Conservation (phyloP, 306 rosid species). For the Quercus cerris region DNA sequence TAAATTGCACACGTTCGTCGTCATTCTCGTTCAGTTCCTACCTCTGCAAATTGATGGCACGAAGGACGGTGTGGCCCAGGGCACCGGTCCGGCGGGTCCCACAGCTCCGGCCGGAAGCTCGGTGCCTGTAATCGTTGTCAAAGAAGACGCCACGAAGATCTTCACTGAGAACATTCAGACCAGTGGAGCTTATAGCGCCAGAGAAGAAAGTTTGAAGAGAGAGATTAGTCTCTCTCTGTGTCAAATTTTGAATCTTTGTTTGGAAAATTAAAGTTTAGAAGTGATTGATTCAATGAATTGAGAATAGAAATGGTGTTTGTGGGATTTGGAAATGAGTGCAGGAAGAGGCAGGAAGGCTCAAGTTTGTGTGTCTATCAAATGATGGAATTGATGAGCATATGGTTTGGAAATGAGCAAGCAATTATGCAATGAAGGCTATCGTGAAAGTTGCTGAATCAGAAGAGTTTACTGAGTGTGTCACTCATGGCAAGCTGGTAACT, state of each 20-base stretch:
- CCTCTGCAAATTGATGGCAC: slow-evolving; percentile 6
- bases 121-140: slow-evolving; percentile 61
- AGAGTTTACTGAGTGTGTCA: no score
- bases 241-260: background rate
- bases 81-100: slow-evolving; percentile 30
- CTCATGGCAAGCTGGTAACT: no score
- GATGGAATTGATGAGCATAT: slow-evolving; percentile 88
- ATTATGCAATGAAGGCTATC: no score
- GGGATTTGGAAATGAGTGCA: slow-evolving; percentile 16
- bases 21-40: no score
- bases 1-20: no score
- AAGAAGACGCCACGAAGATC: slow-evolving; percentile 79
- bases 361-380: slow-evolving; percentile 69
- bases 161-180: slow-evolving; percentile 90
- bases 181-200: slow-evolving; percentile 90
- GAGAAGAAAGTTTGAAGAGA: slow-evolving; percentile 83
- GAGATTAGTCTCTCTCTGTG: slow-evolving; percentile 41
- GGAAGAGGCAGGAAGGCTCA: slow-evolving; percentile 94
- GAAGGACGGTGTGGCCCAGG: slow-evolving; percentile 48
- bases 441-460: no score
- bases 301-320: background rate
- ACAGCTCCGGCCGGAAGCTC: slow-evolving; percentile 25
- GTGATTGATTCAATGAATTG: background rate
- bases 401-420: slow-evolving; percentile 50
- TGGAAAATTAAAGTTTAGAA: background rate